Evolutionary conservation across 2,329 filamentous ascomycete genomes (phyloP).

Genomic region (Fusarium virguliforme): DNA sequence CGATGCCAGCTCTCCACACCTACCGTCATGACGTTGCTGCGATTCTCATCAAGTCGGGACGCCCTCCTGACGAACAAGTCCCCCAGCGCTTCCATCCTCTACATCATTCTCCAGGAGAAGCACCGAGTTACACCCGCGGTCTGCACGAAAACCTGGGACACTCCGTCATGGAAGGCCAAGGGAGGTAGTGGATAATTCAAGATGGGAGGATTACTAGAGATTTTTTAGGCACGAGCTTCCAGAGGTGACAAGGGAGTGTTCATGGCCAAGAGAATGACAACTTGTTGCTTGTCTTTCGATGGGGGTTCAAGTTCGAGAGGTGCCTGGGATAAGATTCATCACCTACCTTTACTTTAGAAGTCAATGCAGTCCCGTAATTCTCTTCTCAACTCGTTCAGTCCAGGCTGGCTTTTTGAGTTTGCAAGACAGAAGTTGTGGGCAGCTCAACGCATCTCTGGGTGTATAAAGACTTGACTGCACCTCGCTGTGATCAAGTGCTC

Average conservation of each 20-base stretch:
- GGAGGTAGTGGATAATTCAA: conserved; percentile 23
- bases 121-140: conserved; percentile 63
- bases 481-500: too few species aligned
- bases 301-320: not conserved
- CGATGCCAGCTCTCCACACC: conserved; percentile 7
- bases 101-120: conserved; percentile 71
- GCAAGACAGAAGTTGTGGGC: not conserved
- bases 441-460: not conserved
- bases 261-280: conserved; percentile 74
- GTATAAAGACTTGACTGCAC: not conserved
- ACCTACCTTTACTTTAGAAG: too few species aligned
- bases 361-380: too few species aligned
- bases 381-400: too few species aligned
- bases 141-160: conserved; percentile 69
- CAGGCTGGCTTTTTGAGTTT: not conserved
- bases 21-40: conserved; percentile 64
- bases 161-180: conserved; percentile 30
- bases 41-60: conserved; percentile 60
- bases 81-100: conserved; percentile 56
- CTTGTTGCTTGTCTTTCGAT: conserved; percentile 71
- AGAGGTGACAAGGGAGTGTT: conserved; percentile 55
- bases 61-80: conserved; percentile 49
- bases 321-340: not conserved
- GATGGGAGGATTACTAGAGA: conserved; percentile 5
- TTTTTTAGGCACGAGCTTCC: conserved; percentile 8